Evolutionary conservation across 192 early-diverging fungal genomes (phyloP).

Genomic region (Gonapodya sp.): DNA sequence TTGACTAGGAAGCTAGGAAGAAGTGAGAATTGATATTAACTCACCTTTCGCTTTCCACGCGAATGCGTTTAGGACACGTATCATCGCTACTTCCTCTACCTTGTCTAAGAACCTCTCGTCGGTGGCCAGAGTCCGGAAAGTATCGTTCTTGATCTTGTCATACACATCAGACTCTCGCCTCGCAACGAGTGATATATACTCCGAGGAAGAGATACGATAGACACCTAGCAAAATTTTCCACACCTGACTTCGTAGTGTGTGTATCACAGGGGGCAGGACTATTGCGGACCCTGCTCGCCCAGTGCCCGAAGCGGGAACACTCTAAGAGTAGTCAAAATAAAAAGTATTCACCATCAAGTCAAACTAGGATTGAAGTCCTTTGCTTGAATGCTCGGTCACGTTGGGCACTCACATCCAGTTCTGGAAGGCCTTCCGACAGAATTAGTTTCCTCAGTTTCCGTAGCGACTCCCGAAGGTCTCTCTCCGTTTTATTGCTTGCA

Average conservation of each 20-base stretch:
- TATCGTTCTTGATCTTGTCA: constrained; percentile 83
- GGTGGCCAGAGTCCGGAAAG: constrained; percentile 72
- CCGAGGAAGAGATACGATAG: constrained; percentile 54
- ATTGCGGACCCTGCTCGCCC: neutral
- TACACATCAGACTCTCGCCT: constrained; percentile 61
- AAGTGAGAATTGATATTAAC: neutral
- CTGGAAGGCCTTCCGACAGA: constrained; percentile 50
- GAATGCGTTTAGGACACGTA: constrained; percentile 76
- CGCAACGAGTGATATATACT: constrained; percentile 62
- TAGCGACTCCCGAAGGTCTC: constrained; percentile 40
- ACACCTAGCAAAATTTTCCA: constrained; percentile 73
- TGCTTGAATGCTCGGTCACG: too few species aligned
- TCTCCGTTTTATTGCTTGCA: constrained; percentile 41
- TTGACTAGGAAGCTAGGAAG: neutral
- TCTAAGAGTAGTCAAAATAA: neutral
- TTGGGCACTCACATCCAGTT: constrained; percentile 21
- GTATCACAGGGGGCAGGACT: neutral
- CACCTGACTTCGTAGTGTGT: constrained; percentile 39
- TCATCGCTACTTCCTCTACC: constrained; percentile 63
- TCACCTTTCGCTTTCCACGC: constrained; percentile 74
- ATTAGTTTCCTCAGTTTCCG: constrained; percentile 43
- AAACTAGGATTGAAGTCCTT: neutral
- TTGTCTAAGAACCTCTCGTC: constrained; percentile 61
- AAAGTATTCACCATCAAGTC: constrained; percentile 8
- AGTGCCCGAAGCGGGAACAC: neutral